Percentiles rank a stretch among this genome's conserved stretches.
Evolutionary conservation across 495 filamentous ascomycete species (phyloP).

Genomic region (Penicillium crystallinum): DNA sequence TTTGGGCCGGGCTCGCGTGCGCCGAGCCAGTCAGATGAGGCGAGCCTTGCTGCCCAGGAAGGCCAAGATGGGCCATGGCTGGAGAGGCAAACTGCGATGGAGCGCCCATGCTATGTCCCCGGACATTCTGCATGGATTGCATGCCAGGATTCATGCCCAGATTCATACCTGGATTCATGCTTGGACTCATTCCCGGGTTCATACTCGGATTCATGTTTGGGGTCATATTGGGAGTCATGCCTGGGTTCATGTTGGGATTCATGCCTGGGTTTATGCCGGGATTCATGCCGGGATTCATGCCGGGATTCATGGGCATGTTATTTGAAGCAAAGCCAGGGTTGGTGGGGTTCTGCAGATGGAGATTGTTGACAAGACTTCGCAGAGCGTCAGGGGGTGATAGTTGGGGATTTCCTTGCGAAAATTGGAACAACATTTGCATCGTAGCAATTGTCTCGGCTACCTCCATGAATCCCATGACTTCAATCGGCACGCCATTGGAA

Average conservation of each 20-base stretch:
- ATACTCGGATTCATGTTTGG: not conserved
- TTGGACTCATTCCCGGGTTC: not conserved
- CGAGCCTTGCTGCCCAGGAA: conserved; percentile 41
- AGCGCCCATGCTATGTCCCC: conserved; percentile 31
- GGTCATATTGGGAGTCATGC: conserved; percentile 1
- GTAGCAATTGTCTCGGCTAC: conserved; percentile 69
- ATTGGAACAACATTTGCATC: conserved; percentile 64
- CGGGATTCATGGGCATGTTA: conserved; percentile 22
- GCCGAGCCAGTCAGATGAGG: conserved; percentile 43
- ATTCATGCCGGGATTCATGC: not conserved
- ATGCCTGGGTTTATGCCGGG: conserved; percentile 29
- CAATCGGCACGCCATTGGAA: conserved; percentile 50
- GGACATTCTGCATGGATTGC: conserved; percentile 12
- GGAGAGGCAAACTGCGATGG: conserved; percentile 50
- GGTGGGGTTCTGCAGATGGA: conserved; percentile 32
- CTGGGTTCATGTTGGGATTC: conserved; percentile 22
- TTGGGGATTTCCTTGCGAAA: conserved; percentile 52
- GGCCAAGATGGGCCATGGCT: conserved; percentile 44
- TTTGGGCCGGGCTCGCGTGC: conserved; percentile 44
- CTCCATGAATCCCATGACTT: conserved; percentile 65
- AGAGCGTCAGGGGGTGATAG: conserved; percentile 57
- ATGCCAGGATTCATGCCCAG: conserved; percentile 34
- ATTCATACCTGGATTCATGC: conserved; percentile 8
- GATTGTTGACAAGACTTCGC: conserved; percentile 50
- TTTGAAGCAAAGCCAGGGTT: conserved; percentile 25